phyloP scores from a whole-genome alignment of 2,329 filamentous ascomycete species.

The Pyricularia sp. region DNA sequence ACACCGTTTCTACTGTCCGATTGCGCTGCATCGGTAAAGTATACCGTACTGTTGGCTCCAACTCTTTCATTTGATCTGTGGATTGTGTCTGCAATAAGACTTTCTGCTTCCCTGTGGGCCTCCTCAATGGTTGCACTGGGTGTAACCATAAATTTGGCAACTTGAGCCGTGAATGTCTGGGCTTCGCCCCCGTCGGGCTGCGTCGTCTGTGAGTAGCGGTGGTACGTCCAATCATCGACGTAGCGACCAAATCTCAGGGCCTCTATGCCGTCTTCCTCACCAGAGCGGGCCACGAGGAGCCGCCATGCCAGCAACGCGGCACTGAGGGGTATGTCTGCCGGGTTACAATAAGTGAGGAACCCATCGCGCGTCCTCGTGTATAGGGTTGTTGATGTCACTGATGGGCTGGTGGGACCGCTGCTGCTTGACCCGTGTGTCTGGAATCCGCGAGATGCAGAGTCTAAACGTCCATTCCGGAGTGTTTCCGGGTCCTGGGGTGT shows the following conservation, averaged over 20 bases:
- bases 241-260: background rate
- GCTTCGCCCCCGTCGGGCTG: background rate
- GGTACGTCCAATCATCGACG: background rate
- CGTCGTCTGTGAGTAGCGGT: background rate
- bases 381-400: background rate
- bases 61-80: background rate
- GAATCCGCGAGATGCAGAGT: background rate
- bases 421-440: background rate
- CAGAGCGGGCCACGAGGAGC: constrained; percentile 1
- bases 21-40: background rate
- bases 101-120: background rate
- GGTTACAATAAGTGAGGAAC: background rate
- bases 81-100: background rate
- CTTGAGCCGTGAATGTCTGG: background rate
- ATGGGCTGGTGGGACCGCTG: background rate
- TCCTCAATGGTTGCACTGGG: background rate
- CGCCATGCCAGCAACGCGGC: constrained; percentile 1
- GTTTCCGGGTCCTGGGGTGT: background rate
- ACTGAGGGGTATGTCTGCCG: background rate
- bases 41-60: background rate
- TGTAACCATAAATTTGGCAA: background rate
- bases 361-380: background rate
- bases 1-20: background rate
- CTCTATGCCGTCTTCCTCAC: constrained; percentile 3
- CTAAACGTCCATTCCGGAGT: background rate